A percentile compares a stretch with the other conserved stretches of the same genome.
These are phyloP conservation scores for Rhodotorula paludigena DNA, from an alignment of 768 basidiomycete genomes.

Conservation along the genomic window DNA sequence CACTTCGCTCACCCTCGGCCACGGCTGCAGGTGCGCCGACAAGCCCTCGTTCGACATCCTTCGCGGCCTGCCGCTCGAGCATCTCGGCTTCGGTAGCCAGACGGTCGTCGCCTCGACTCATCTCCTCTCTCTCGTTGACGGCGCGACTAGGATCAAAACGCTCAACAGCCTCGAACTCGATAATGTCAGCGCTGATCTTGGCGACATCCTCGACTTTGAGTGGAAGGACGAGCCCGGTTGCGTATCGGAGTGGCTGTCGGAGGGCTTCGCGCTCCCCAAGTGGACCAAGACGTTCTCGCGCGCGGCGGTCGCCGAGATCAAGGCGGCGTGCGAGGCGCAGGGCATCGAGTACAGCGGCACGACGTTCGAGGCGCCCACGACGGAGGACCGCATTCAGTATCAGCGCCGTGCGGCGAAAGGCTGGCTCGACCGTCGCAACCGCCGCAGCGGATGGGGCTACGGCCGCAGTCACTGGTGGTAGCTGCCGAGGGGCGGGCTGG, in stretches of 20 bases:
- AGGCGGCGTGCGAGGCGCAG: background rate
- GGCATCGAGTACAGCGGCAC: background rate
- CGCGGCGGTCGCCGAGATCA: background rate
- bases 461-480: no score
- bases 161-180: background rate
- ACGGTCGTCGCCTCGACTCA: background rate
- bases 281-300: constrained; percentile 2
- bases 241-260: background rate
- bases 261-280: background rate
- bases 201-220: background rate
- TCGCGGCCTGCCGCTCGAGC: background rate
- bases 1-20: background rate
- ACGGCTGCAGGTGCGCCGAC: background rate
- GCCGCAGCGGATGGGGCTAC: no score
- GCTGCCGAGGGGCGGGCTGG: no score
- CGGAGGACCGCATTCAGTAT: no score
- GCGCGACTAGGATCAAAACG: background rate
- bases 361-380: background rate
- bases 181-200: background rate
- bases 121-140: background rate
- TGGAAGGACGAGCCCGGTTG: background rate
- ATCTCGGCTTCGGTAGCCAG: background rate
- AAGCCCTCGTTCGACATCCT: background rate
- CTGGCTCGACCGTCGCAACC: no score
- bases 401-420: no score